phyloP scores from a whole-genome alignment of 306 rosid genomes.

The Prunus mume region DNA sequence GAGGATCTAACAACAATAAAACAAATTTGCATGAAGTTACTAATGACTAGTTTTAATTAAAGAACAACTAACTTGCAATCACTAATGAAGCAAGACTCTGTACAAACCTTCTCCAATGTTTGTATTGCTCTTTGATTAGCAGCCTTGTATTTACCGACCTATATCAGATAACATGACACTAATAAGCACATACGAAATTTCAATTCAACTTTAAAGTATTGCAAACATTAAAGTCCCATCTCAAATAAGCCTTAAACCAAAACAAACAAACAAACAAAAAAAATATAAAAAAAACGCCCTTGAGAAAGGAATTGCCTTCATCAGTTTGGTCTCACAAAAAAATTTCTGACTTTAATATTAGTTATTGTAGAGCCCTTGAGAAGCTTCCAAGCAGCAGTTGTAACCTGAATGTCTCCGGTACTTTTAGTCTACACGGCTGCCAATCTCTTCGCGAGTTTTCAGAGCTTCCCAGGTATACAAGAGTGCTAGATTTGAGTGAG shows the following conservation, averaged over 20 bases:
- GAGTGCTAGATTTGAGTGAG: background rate
- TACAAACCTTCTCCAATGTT: constrained; percentile 67
- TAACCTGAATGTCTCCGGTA: background rate
- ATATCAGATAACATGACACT: background rate
- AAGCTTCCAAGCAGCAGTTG: background rate
- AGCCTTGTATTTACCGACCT: constrained; percentile 66
- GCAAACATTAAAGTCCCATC: background rate
- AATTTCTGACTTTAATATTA: background rate
- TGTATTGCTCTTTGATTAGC: constrained; percentile 66
- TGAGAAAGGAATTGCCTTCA: too few relatives aligned
- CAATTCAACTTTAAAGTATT: too few relatives aligned
- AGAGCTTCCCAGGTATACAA: background rate
- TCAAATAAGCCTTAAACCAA: background rate
- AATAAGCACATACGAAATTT: too few relatives aligned
- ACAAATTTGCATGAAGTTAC: too few relatives aligned
- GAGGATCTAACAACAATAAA: too few relatives aligned
- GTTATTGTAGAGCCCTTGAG: background rate
- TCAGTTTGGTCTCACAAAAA: background rate
- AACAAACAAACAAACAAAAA: background rate
- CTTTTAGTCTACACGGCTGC: background rate
- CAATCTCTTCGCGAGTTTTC: background rate
- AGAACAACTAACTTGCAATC: too few relatives aligned
- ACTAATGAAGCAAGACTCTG: too few relatives aligned
- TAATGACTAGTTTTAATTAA: too few relatives aligned
- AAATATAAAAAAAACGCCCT: too few relatives aligned